phyloP scores from a whole-genome alignment of 1,284 basidiomycete genomes.

The Melampsora larici-populina region DNA sequence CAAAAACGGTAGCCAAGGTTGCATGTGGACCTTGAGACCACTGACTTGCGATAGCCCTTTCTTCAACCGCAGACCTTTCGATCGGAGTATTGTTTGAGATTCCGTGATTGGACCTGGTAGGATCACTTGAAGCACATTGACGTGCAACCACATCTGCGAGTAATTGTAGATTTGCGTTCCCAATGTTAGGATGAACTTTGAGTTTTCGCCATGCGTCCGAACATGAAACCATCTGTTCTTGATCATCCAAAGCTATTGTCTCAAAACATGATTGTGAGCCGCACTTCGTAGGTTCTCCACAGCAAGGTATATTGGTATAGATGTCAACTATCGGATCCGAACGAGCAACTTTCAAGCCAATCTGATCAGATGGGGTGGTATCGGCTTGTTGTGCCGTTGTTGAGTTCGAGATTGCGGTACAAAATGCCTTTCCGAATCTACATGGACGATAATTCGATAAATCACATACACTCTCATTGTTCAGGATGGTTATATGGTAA shows the following conservation, averaged over 20 bases:
- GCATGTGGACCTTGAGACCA: constrained; percentile 21
- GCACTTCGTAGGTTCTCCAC: constrained; percentile 48
- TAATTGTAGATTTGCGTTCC: constrained; percentile 50
- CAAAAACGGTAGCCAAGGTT: constrained; percentile 35
- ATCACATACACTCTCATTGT: background rate
- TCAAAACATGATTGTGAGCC: constrained; percentile 47
- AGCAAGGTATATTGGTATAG: constrained; percentile 48
- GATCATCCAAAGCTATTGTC: constrained; percentile 31
- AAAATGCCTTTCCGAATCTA: constrained; percentile 42
- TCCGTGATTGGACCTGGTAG: background rate
- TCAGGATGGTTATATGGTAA: background rate
- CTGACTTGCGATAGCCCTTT: constrained; percentile 10
- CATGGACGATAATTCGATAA: background rate
- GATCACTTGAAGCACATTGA: constrained; percentile 4
- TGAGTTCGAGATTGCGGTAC: constrained; percentile 29
- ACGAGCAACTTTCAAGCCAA: background rate
- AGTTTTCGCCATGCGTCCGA: constrained; percentile 49
- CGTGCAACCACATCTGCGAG: constrained; percentile 51
- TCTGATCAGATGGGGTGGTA: background rate
- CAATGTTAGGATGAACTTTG: constrained; percentile 50
- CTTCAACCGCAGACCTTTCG: background rate
- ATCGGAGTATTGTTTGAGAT: background rate
- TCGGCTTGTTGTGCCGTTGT: constrained; percentile 11
- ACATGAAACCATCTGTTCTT: constrained; percentile 46
- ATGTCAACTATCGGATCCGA: constrained; percentile 44